Conservation (phyloP, 2,329 filamentous ascomycete species). For the Colletotrichum paranaense region DNA sequence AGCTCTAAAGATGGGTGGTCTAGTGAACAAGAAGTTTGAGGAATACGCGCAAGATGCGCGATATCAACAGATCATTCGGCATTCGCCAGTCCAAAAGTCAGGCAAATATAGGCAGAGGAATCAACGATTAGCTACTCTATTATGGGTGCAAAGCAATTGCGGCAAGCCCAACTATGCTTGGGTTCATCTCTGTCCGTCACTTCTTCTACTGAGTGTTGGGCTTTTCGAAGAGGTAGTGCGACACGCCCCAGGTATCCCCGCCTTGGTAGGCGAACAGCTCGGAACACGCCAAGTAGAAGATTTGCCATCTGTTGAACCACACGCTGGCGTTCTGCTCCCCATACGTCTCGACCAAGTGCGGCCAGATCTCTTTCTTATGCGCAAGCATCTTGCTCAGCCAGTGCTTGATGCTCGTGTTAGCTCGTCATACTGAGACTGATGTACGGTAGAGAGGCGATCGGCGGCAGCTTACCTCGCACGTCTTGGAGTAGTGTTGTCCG, state of each 20-base stretch:
- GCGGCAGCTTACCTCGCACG: constrained; percentile 68
- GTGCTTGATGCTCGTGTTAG: constrained; percentile 50
- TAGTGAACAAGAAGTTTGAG: neutral
- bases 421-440: neutral
- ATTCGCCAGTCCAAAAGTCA: neutral
- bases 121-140: neutral
- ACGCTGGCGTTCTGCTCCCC: constrained; percentile 67
- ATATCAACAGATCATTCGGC: neutral
- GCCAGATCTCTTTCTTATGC: constrained; percentile 71
- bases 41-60: neutral
- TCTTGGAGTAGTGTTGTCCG: constrained; percentile 75
- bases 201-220: constrained; percentile 33
- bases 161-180: neutral
- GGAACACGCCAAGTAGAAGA: constrained; percentile 78
- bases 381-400: constrained; percentile 71
- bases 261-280: constrained; percentile 75
- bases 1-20: too few species aligned
- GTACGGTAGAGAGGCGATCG: neutral
- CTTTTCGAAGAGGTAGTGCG: constrained; percentile 76
- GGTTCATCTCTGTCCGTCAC: neutral
- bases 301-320: constrained; percentile 79
- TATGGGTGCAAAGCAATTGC: neutral
- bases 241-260: constrained; percentile 76
- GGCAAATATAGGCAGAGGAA: neutral
- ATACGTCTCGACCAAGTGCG: constrained; percentile 73